Percentiles rank a stretch among this genome's conserved stretches.
These are phyloP conservation scores for Alnus rubra DNA, from an alignment of 306 rosid species.

Conservation along the genomic window DNA sequence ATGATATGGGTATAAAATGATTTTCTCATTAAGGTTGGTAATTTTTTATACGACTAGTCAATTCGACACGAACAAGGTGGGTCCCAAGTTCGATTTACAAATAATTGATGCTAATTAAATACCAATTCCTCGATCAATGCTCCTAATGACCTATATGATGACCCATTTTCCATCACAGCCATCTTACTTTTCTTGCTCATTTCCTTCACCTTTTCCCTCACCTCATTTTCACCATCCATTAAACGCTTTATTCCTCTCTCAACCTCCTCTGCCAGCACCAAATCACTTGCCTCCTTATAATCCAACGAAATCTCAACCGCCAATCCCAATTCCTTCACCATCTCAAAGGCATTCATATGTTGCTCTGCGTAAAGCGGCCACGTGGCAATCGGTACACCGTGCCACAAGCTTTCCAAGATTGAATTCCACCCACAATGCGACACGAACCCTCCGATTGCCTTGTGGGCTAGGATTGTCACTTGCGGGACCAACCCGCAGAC, in stretches of 20 bases:
- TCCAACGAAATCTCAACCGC: conserved; percentile 57
- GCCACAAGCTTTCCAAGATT: conserved; percentile 58
- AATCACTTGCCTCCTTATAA: conserved; percentile 36
- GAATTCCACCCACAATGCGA: conserved; percentile 80
- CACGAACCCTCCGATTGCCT: conserved; percentile 52
- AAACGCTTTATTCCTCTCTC: conserved; percentile 31
- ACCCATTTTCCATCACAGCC: conserved; percentile 22
- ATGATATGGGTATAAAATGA: too few relatives aligned
- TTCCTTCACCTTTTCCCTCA: conserved; percentile 42
- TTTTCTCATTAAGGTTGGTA: too few relatives aligned
- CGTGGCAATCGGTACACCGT: conserved; percentile 59
- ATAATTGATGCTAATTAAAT: not conserved
- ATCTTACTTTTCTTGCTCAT: conserved; percentile 31
- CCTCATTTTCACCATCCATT: conserved; percentile 35
- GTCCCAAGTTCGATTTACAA: not conserved
- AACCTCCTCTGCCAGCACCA: conserved; percentile 43
- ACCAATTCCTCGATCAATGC: not conserved
- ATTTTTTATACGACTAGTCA: too few relatives aligned
- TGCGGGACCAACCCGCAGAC: conserved; percentile 65
- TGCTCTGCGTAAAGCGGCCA: conserved; percentile 65
- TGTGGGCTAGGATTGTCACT: conserved; percentile 43
- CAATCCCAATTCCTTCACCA: conserved; percentile 60
- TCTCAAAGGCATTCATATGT: conserved; percentile 59
- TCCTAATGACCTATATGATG: too few relatives aligned
- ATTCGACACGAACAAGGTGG: too few relatives aligned